phyloP scores from a whole-genome alignment of 2,329 filamentous ascomycete species.

The Cladosporium sp. region DNA sequence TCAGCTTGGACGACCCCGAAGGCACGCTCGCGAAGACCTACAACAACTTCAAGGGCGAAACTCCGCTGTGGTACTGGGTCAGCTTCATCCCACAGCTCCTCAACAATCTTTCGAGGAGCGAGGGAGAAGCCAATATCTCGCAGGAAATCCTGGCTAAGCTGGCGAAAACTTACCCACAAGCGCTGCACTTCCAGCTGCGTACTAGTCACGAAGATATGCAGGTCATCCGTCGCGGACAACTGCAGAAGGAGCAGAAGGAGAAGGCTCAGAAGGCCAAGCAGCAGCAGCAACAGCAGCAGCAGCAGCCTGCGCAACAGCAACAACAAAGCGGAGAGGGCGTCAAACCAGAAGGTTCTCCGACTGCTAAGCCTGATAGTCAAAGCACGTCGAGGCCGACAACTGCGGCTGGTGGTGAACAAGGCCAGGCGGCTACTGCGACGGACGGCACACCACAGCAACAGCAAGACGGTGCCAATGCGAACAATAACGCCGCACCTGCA shows the following conservation, averaged over 20 bases:
- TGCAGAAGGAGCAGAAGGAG: slow-evolving; percentile 50
- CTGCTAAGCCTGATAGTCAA: slow-evolving; percentile 29
- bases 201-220: slow-evolving; percentile 93
- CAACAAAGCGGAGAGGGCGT: slow-evolving; percentile 48
- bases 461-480: slow-evolving; percentile 21
- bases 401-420: slow-evolving; percentile 41
- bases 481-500: neutral
- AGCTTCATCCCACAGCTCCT: slow-evolving; percentile 97
- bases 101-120: slow-evolving; percentile 75
- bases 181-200: slow-evolving; percentile 89
- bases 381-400: slow-evolving; percentile 13
- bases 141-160: slow-evolving; percentile 86
- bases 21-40: slow-evolving; percentile 80
- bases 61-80: slow-evolving; percentile 99
- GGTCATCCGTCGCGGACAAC: slow-evolving; percentile 79
- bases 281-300: slow-evolving; percentile 36
- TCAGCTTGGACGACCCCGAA: slow-evolving; percentile 86
- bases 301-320: slow-evolving; percentile 50
- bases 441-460: slow-evolving; percentile 33
- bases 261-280: slow-evolving; percentile 58
- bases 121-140: slow-evolving; percentile 75
- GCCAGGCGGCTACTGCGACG: slow-evolving; percentile 15
- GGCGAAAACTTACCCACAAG: slow-evolving; percentile 89
- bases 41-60: slow-evolving; percentile 95
- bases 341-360: slow-evolving; percentile 32